Evolutionary conservation across 192 early-diverging fungal genomes (phyloP).

Genomic region (Linnemannia zychae): DNA sequence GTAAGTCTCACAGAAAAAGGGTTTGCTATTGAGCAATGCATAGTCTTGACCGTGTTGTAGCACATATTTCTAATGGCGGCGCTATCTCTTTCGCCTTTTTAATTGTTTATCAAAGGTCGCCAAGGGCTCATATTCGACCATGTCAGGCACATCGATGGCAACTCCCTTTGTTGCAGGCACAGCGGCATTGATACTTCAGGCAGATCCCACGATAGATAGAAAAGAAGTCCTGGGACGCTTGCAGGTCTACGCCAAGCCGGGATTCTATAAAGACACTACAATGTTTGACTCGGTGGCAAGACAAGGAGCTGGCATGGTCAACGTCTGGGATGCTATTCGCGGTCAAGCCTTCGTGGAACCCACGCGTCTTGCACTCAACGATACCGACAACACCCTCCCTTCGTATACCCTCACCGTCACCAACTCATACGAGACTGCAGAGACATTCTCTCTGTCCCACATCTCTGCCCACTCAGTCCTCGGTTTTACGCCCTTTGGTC

Average conservation of each 20-base stretch:
- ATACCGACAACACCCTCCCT: slow-evolving; percentile 52
- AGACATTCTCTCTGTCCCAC: slow-evolving; percentile 54
- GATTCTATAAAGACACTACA: slow-evolving; percentile 7
- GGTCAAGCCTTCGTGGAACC: slow-evolving; percentile 68
- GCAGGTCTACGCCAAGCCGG: slow-evolving; percentile 33
- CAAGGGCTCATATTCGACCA: slow-evolving; percentile 33
- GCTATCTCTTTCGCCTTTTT: neutral
- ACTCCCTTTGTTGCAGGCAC: slow-evolving; percentile 67
- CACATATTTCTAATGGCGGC: neutral
- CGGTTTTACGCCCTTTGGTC: slow-evolving; percentile 42
- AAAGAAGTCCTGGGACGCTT: slow-evolving; percentile 14
- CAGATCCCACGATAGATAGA: slow-evolving; percentile 17
- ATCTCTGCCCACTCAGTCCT: slow-evolving; percentile 54
- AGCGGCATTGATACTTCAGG: slow-evolving; percentile 45
- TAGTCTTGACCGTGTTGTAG: no score
- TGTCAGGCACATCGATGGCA: slow-evolving; percentile 79
- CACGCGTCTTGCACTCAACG: slow-evolving; percentile 67
- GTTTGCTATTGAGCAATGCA: no score
- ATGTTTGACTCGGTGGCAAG: slow-evolving; percentile 58
- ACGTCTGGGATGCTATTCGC: slow-evolving; percentile 71
- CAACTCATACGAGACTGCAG: slow-evolving; percentile 44
- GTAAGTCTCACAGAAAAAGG: slow-evolving; percentile 8
- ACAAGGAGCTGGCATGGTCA: slow-evolving; percentile 82
- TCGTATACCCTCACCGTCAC: slow-evolving; percentile 55
- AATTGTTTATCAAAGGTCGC: slow-evolving; percentile 9